Evolutionary conservation across 305 asterid species (phyloP).

Genomic region (Fraxinus baroniana): DNA sequence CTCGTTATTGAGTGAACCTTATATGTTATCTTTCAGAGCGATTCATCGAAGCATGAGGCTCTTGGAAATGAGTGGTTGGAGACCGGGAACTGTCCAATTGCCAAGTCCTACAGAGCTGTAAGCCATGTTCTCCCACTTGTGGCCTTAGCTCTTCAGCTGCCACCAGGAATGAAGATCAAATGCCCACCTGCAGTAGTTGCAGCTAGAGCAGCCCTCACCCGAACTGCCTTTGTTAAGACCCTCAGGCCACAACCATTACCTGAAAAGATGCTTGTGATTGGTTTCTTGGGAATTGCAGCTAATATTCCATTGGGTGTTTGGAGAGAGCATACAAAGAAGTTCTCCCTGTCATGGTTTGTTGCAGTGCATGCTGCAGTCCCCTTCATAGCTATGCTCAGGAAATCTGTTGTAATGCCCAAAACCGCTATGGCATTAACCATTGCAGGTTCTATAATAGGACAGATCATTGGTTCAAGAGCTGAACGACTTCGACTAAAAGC

Average conservation of each 20-base stretch:
- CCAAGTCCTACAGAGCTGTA: constrained; percentile 72
- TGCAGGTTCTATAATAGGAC: constrained; percentile 77
- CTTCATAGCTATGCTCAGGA: constrained; percentile 82
- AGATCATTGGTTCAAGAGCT: constrained; percentile 78
- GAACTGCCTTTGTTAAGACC: constrained; percentile 62
- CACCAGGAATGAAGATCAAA: constrained; percentile 60
- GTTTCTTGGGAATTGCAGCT: constrained; percentile 67
- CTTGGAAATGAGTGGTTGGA: constrained; percentile 71
- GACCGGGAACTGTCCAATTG: constrained; percentile 75
- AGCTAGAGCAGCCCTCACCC: constrained; percentile 76
- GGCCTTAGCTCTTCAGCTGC: constrained; percentile 62
- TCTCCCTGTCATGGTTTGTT: constrained; percentile 66
- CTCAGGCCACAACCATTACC: constrained; percentile 72
- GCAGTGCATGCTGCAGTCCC: constrained; percentile 91
- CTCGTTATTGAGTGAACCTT: background rate
- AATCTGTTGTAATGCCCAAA: constrained; percentile 82
- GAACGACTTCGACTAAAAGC: constrained; percentile 61
- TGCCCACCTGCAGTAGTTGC: constrained; percentile 78
- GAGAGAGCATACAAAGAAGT: constrained; percentile 71
- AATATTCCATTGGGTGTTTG: constrained; percentile 73
- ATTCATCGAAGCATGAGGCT: constrained; percentile 62
- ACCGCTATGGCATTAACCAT: constrained; percentile 77
- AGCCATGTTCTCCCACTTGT: constrained; percentile 64
- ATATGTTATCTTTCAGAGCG: constrained; percentile 38
- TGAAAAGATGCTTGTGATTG: constrained; percentile 60